phyloP scores from a whole-genome alignment of 1,139 yeast species.

The Pichia inconspicua region DNA sequence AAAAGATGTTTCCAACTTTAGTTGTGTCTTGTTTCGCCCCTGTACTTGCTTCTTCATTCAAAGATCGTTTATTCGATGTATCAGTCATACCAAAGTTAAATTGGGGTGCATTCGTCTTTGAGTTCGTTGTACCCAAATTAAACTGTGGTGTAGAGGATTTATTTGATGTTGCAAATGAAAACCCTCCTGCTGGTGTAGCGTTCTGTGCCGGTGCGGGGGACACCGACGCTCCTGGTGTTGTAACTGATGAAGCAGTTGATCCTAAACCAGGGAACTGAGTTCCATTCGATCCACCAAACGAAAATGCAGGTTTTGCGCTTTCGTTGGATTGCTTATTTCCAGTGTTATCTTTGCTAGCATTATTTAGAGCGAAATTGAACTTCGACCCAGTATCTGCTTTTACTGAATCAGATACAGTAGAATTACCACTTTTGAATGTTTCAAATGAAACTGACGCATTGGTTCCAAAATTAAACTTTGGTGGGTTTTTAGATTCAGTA shows the following conservation, averaged over 20 bases:
- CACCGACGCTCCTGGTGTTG: conserved; percentile 5
- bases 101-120: not conserved
- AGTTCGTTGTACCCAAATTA: not conserved
- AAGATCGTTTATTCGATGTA: not conserved
- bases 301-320: conserved; percentile 7
- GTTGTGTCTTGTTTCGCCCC: not conserved
- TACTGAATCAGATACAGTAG: not conserved
- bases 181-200: not conserved
- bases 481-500: not conserved
- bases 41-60: not conserved
- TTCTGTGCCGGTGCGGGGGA: not conserved
- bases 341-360: not conserved
- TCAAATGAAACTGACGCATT: not conserved
- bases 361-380: not conserved
- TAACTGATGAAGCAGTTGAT: not conserved
- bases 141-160: not conserved
- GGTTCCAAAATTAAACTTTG: not conserved
- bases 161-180: not conserved
- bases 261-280: not conserved
- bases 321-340: not conserved
- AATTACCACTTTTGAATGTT: not conserved
- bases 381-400: not conserved
- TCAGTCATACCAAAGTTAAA: not conserved
- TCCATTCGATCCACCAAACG: conserved; percentile 4
- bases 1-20: conserved; percentile 1